Base-by-base conservation (phyloP, 768 basidiomycete genomes). In the Russula sp. region DNA sequence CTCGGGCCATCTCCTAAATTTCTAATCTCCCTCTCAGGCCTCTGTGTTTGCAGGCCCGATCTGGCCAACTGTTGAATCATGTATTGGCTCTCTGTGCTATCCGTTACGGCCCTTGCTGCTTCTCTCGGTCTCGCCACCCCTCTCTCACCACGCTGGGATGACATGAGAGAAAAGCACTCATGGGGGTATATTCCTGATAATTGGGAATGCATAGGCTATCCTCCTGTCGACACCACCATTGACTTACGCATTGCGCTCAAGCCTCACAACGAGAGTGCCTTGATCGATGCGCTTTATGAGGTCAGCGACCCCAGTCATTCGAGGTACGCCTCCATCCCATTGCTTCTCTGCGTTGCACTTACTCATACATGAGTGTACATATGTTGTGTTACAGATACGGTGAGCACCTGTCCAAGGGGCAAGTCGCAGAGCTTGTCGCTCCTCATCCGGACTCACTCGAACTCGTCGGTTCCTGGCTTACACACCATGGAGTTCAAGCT, bases 361-460 rank as follows among this genome's bases (percentile, higher is more conserved):
- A 24, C 11, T 30, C 6, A 14, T 16, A 30, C 16, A 20, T 32
- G 32, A 30, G 14, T 36, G 8, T 26, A 7, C 7, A n/a, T 40
- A 2, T 51, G 24, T 4, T 13, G 8, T 2, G 18, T 9, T 24
- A 7, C 56, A 84, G 84, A 63, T 86, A 86, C 66, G 83, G 84
- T 18, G 75, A 81, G 66, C 85, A 88, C 71, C 75, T 88, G 38
- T 79, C 81, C 48, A 82, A 84, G 70, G 82, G 81, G 61, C 81
- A 87, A 52, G 79, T 82, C 8, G 81, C 84, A 28, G 77, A 75
- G 14, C 79, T 88, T 26, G 76, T 82, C 55, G 80, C 81, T 8
- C 84, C 86, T n/a, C 82, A 80, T 62, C 75, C 79, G 0, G 79
- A 83, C 60, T 78, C 85, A 2, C 72, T 80, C 22, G 75, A 76